phyloP scores from a whole-genome alignment of 345 rosid species.

The Populus deltoides region DNA sequence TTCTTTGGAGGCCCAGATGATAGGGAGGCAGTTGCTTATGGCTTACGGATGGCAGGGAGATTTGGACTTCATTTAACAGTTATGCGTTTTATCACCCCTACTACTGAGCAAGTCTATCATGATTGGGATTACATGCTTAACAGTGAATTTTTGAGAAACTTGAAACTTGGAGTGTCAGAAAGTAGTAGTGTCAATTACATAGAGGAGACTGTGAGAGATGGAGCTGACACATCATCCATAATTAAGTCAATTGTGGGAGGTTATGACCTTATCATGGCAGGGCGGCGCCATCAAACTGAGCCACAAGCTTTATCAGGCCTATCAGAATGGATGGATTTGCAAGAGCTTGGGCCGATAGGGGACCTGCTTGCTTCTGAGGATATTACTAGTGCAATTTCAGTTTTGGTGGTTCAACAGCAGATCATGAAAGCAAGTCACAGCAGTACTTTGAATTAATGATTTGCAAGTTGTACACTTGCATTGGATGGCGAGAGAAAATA shows the following conservation, averaged over 20 bases:
- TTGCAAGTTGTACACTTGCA: too few species aligned
- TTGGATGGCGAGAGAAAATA: too few species aligned
- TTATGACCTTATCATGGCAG: constrained; percentile 24
- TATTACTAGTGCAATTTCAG: constrained; percentile 2
- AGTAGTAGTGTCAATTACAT: neutral
- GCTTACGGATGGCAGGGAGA: constrained; percentile 22
- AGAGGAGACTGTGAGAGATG: constrained; percentile 24
- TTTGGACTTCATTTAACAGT: constrained; percentile 17
- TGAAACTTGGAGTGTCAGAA: constrained; percentile 1
- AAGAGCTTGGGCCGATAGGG: constrained; percentile 29
- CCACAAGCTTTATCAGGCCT: constrained; percentile 12
- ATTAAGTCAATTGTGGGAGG: neutral
- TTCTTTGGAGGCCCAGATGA: constrained; percentile 28
- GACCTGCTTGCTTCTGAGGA: constrained; percentile 27
- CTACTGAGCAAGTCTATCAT: neutral
- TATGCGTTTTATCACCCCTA: neutral
- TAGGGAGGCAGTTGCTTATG: constrained; percentile 31
- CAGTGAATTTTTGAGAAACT: constrained; percentile 1
- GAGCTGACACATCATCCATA: constrained; percentile 14
- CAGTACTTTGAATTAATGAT: constrained; percentile 9
- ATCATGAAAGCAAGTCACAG: constrained; percentile 21
- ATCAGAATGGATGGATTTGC: constrained; percentile 26
- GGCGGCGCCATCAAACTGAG: constrained; percentile 15
- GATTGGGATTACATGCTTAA: constrained; percentile 17
- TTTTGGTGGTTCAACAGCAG: constrained; percentile 28